phyloP scores from a whole-genome alignment of 305 asterid species.

The Fraxinus ornus region DNA sequence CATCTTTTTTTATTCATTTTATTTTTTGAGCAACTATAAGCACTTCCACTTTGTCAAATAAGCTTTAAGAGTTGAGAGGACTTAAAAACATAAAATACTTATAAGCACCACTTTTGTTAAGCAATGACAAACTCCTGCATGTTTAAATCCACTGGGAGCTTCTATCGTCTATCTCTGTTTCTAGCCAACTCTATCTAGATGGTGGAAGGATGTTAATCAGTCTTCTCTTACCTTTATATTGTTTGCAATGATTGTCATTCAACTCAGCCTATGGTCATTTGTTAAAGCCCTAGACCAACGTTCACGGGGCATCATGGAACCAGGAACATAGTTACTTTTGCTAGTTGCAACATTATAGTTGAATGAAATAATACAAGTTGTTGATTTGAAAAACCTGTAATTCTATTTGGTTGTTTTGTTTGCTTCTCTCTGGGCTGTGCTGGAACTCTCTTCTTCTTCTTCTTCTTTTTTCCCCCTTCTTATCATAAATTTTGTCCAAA shows the following conservation, averaged over 20 bases:
- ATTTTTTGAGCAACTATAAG: not conserved
- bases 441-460: not conserved
- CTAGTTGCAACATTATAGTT: not conserved
- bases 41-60: not conserved
- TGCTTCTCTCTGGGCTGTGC: not conserved
- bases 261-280: not conserved
- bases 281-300: not conserved
- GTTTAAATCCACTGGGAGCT: not conserved
- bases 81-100: not conserved
- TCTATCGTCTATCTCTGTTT: not conserved
- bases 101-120: too few relatives aligned
- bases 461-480: not conserved
- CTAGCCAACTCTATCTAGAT: not conserved
- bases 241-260: not conserved
- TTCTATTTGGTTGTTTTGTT: not conserved
- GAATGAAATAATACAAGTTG: too few relatives aligned
- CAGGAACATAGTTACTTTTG: not conserved
- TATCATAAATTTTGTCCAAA: slow-evolving; percentile 3
- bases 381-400: not conserved
- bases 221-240: not conserved
- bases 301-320: not conserved
- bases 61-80: not conserved
- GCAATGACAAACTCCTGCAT: not conserved
- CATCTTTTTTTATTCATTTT: not conserved
- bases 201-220: not conserved